Base-by-base conservation (phyloP, 768 basidiomycete genomes). In the Austroboletus festivus region DNA sequence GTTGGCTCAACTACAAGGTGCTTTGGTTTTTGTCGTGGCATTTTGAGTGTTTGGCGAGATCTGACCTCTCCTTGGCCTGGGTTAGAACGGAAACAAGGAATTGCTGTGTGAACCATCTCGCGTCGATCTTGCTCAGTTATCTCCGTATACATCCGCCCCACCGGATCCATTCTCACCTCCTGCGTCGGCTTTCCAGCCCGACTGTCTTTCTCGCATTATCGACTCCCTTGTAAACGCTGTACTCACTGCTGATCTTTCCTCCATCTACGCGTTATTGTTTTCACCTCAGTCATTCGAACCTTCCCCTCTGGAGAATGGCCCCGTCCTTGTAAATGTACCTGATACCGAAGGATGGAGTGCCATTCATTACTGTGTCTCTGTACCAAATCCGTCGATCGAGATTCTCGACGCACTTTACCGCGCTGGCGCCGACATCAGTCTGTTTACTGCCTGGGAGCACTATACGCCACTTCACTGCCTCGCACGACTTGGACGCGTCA, bases 271-370 rank as follows among this genome's bases (percentile, higher is more conserved):
- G 8, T 66, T 83, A 53, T 70, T 86, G 50, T 83, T 83, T 68
- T 66, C 74, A 41, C 69, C 76, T 46, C 56, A 69, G 43, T 59
- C 72, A 6, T 62, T 72, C 55, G 74, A 75, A 50, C 72, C 77
- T 9, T 74, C 75, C 28, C 70, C 73, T 22, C 44, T 57, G 34
- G 61, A 63, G 41, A 56, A 53, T 42, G 57, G 59, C 38, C 76
- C 79, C 18, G 51, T 76, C 56, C 78, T 89, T 51, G 80, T 89
- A 58, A 90, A 90, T 69, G 61, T 74, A 48, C 80, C 80, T 24
- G 86, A 89, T 60, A 57, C 72, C 6, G 73, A 77, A 42, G 87
- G 86, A 42, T 88, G 87, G 85, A 82, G 83, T 54, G 73, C 82
- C 46, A 75, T 89, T 42, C 88, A 90, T 56, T 73, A 89, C 57